Conservation (phyloP, 805 yeast species). For the Kodamaea fukazawae region DNA sequence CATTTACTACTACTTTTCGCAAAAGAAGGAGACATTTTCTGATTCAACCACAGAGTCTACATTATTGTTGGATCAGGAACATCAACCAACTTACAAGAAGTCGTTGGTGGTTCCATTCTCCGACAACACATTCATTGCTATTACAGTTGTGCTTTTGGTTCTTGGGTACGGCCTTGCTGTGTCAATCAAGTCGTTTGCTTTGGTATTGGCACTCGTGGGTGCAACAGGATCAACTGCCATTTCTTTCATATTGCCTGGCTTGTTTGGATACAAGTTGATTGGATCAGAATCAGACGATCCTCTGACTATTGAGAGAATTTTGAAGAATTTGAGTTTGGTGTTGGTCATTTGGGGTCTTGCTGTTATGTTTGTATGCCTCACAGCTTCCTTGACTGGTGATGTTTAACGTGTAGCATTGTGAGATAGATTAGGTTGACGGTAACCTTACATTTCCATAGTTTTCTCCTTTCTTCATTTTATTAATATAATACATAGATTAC, state of each 20-base stretch:
- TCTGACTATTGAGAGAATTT: slow-evolving; percentile 26
- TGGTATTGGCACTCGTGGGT: slow-evolving; percentile 83
- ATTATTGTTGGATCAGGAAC: slow-evolving; percentile 13
- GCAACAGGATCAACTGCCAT: slow-evolving; percentile 92
- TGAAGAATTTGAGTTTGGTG: slow-evolving; percentile 50
- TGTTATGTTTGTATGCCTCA: slow-evolving; percentile 67
- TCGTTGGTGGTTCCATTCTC: slow-evolving; percentile 29
- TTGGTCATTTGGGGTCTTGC: slow-evolving; percentile 66
- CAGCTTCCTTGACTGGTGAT: slow-evolving; percentile 15
- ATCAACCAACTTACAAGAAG: slow-evolving; percentile 4
- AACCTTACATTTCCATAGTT: too few species aligned
- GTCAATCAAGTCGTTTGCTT: slow-evolving; percentile 68
- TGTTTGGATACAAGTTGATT: slow-evolving; percentile 74
- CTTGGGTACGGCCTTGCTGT: slow-evolving; percentile 64
- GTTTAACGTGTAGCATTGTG: too few species aligned
- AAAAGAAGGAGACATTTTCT: slow-evolving; percentile 20
- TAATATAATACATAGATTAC: not conserved
- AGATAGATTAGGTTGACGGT: too few species aligned
- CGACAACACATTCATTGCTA: slow-evolving; percentile 21
- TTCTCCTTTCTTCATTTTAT: not conserved
- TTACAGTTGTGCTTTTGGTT: slow-evolving; percentile 37
- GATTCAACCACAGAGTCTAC: slow-evolving; percentile 11
- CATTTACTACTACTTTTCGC: slow-evolving; percentile 47
- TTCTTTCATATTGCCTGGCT: slow-evolving; percentile 86
- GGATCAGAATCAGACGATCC: slow-evolving; percentile 40